These are phyloP conservation scores for Coniochaeta sp. DNA, from an alignment of 2,329 filamentous ascomycete genomes.

Conservation along the genomic window DNA sequence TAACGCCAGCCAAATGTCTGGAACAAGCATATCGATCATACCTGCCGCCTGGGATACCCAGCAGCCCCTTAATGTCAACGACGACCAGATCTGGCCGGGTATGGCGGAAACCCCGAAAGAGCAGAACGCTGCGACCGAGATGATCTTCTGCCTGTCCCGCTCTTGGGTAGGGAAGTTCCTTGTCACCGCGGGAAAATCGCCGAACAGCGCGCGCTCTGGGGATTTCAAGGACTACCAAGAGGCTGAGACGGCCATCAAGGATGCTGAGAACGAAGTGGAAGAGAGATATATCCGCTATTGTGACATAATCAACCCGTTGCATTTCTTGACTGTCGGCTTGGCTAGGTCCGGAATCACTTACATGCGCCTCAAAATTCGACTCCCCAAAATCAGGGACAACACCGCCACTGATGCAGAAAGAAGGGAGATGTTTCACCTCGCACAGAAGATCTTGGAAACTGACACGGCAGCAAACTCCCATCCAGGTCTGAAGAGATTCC, in stretches of 20 bases:
- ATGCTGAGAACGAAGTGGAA: slow-evolving; percentile 33
- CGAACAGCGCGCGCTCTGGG: slow-evolving; percentile 8
- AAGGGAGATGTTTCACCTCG: slow-evolving; percentile 19
- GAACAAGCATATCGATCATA: slow-evolving; percentile 11
- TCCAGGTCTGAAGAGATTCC: slow-evolving; percentile 14
- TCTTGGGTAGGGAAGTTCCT: slow-evolving; percentile 32
- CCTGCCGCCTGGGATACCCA: slow-evolving; percentile 21
- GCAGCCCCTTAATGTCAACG: slow-evolving; percentile 27
- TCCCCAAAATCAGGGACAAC: slow-evolving; percentile 15
- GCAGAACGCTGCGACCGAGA: slow-evolving; percentile 23
- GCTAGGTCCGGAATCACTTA: slow-evolving; percentile 18
- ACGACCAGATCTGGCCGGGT: slow-evolving; percentile 27
- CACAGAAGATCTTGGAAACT: slow-evolving; percentile 28
- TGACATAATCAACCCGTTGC: slow-evolving; percentile 31
- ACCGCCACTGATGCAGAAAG: slow-evolving; percentile 15
- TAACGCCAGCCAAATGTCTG: slow-evolving; percentile 15
- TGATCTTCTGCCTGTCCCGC: slow-evolving; percentile 28
- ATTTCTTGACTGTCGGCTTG: slow-evolving; percentile 20
- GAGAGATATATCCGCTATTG: slow-evolving; percentile 34
- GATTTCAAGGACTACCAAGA: slow-evolving; percentile 17
- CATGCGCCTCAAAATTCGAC: slow-evolving; percentile 15
- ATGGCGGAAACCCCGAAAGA: slow-evolving; percentile 23
- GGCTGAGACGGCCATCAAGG: slow-evolving; percentile 23
- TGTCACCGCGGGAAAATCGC: slow-evolving; percentile 6
- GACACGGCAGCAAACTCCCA: slow-evolving; percentile 22